Conservation (phyloP, 2,329 filamentous ascomycete genomes). For the Rutstroemia sp. region DNA sequence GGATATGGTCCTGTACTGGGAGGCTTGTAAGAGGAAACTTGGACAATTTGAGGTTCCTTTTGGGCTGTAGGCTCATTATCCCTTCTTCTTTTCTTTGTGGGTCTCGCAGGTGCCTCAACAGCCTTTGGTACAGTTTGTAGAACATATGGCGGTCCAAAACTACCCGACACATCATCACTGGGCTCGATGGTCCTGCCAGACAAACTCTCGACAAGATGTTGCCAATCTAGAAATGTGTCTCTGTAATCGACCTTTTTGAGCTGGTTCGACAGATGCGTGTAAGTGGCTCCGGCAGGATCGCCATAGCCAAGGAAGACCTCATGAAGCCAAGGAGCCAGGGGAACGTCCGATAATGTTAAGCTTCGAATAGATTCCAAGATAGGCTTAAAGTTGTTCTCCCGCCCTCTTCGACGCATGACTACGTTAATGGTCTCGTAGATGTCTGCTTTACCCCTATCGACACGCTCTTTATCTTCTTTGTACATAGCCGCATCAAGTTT, state of each 20-base stretch:
- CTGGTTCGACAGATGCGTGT: conserved; percentile 72
- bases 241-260: conserved; percentile 78
- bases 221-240: conserved; percentile 93
- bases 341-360: conserved; percentile 76
- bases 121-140: conserved; percentile 58
- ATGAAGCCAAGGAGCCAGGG: conserved; percentile 84
- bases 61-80: conserved; percentile 63
- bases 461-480: conserved; percentile 63
- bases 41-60: conserved; percentile 58
- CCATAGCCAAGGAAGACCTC: conserved; percentile 98
- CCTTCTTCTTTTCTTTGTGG: conserved; percentile 78
- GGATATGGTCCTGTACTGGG: conserved; percentile 86
- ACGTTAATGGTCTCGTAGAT: conserved; percentile 82
- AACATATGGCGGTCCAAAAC: conserved; percentile 82
- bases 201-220: conserved; percentile 83
- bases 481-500: conserved; percentile 76
- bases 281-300: conserved; percentile 80
- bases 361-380: conserved; percentile 87
- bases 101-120: conserved; percentile 42
- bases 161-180: conserved; percentile 59
- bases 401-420: conserved; percentile 70
- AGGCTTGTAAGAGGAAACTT: conserved; percentile 84
- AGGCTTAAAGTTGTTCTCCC: conserved; percentile 96
- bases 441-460: conserved; percentile 61
- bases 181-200: conserved; percentile 84